Evolutionary conservation across 164 flowering plant genomes (phyloP), one percentile per base, ranked within the genome.

Genomic region (Houttuynia cordata): DNA sequence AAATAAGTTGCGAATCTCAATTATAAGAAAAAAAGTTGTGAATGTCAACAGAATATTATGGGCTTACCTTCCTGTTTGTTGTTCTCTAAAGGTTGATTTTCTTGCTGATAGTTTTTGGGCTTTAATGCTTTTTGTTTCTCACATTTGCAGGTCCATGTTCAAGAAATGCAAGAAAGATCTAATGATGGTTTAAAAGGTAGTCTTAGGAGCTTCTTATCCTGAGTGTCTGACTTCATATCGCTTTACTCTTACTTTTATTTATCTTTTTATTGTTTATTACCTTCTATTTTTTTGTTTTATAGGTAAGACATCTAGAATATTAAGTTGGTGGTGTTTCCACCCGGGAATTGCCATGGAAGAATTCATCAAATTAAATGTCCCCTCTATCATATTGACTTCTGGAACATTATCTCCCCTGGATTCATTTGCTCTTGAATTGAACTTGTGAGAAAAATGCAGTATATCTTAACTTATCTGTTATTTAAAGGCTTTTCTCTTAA

Each of bases 291-390:
- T 45, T 56, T 49, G 60, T 66, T 56, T 64, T 70, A 62, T 72
- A 92, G 98, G 88, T 58, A 89, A 75, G 76, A 51, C 70, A 53
- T 80, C 96, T 24, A 86, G 96, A 70, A 87, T 75, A 47, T 82
- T 93, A 63, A 86, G 99, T 78, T 93, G 99, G 99, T 93, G 99
- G 99, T 93, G 99, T 64, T 93, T 93, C 69, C 88, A 90, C 76
- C 99, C 99, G 6, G 99, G 99, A 69, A 68, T 88, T 67, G 81
- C 97, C 39, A 80, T 93, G 97, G 79, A 82, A 67, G 89, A 76
- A 62, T 85, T 90, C 67, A 60, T 78, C 39, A 67, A 21, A 61
- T 24, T 76, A 71, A 79, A 79, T 64, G 85, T 93, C 66, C 86
- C 84, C 34, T 93, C 99, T 67, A 79, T 93, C 62, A 90, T 93